phyloP scores from a whole-genome alignment of 2,329 filamentous ascomycete genomes.

The Zymoseptoria tritici region DNA sequence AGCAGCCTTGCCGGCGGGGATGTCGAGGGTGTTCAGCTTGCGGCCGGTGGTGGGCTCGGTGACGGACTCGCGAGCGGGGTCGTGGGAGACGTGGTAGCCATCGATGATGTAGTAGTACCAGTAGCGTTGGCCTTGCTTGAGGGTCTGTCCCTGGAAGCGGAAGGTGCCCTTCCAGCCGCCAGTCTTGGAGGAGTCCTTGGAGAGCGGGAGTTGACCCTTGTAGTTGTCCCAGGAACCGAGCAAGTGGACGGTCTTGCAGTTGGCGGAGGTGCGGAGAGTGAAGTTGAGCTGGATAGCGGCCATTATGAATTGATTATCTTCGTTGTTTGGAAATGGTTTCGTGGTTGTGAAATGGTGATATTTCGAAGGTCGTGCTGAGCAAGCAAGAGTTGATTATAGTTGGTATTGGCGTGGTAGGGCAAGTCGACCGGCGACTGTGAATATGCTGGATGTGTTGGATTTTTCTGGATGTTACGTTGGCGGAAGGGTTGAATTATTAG shows the following conservation, averaged over 20 bases:
- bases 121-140: conserved; percentile 86
- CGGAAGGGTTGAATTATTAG: conserved; percentile 20
- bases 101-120: conserved; percentile 99
- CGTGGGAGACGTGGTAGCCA: conserved; percentile 95
- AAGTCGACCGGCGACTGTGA: conserved; percentile 30
- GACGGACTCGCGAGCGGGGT: conserved; percentile 81
- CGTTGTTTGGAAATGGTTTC: conserved; percentile 15
- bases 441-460: conserved; percentile 25
- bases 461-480: conserved; percentile 18
- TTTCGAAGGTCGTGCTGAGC: conserved; percentile 33
- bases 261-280: conserved; percentile 87
- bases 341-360: conserved; percentile 17
- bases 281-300: conserved; percentile 90
- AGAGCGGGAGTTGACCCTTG: conserved; percentile 84
- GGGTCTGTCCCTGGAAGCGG: conserved; percentile 80
- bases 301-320: conserved; percentile 46
- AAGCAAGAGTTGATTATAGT: conserved; percentile 42
- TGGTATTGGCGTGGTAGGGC: conserved; percentile 4
- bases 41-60: conserved; percentile 95
- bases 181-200: conserved; percentile 75
- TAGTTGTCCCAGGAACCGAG: conserved; percentile 99
- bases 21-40: conserved; percentile 94
- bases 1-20: conserved; percentile 52
- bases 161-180: conserved; percentile 95
- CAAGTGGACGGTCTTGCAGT: conserved; percentile 95